Conservation (phyloP, 2,329 filamentous ascomycete genomes). For the Sporothrix schenckii region DNA sequence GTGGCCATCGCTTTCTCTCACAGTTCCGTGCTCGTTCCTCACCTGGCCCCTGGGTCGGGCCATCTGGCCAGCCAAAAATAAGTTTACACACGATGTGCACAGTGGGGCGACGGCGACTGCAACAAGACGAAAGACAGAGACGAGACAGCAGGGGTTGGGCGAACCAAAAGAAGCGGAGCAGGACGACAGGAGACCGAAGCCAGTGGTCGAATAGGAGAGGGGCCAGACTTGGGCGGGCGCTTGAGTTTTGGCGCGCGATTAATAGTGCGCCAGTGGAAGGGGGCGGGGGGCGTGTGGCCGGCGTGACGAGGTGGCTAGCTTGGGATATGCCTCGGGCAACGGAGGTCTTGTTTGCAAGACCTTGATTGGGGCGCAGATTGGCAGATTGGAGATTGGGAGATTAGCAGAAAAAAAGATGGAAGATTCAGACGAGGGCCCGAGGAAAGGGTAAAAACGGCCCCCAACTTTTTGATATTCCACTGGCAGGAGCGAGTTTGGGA, state of each 20-base stretch:
- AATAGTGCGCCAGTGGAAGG: slow-evolving; percentile 32
- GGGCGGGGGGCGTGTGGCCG: slow-evolving; percentile 15
- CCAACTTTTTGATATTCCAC: slow-evolving; percentile 24
- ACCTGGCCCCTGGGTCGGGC: slow-evolving; percentile 16
- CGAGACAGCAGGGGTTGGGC: slow-evolving; percentile 12
- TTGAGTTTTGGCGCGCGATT: slow-evolving; percentile 37
- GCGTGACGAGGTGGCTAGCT: background rate
- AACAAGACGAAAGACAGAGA: background rate
- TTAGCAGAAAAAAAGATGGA: background rate
- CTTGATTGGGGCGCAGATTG: slow-evolving; percentile 16
- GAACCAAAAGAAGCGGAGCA: slow-evolving; percentile 6
- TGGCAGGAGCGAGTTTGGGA: background rate
- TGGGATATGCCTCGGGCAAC: background rate
- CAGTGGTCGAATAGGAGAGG: background rate
- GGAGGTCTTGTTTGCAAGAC: background rate
- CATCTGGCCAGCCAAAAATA: slow-evolving; percentile 31
- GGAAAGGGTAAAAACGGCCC: slow-evolving; percentile 32
- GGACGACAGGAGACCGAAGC: background rate
- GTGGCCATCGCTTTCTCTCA: background rate
- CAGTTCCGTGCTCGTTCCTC: background rate
- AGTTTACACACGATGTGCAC: slow-evolving; percentile 13
- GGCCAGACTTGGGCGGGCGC: slow-evolving; percentile 31
- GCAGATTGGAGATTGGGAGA: slow-evolving; percentile 21
- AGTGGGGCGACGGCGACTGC: slow-evolving; percentile 9
- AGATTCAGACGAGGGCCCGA: slow-evolving; percentile 28